Evolutionary conservation across 2,329 filamentous ascomycete species (phyloP).

Genomic region (Bisporella sp.): DNA sequence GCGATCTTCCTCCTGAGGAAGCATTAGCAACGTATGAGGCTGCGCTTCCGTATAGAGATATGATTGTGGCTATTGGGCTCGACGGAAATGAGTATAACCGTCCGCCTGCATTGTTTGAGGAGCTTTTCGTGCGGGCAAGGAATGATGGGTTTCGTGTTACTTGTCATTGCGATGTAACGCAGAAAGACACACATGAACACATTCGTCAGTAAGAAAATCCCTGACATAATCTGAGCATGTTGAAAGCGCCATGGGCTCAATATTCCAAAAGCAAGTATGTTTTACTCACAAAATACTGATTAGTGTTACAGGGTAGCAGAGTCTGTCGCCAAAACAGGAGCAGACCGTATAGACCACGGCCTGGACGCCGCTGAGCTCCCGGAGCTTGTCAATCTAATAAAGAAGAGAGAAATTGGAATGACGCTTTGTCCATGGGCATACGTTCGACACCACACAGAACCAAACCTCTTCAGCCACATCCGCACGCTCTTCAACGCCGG

Average conservation of each 20-base stretch:
- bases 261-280: too few relatives aligned
- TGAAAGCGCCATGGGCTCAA: too few relatives aligned
- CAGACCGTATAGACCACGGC: constrained; percentile 66
- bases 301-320: constrained; percentile 27
- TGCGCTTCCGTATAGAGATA: constrained; percentile 21
- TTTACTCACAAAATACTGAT: too few relatives aligned
- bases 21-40: constrained; percentile 38
- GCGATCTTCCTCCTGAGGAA: constrained; percentile 55
- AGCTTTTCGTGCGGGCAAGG: constrained; percentile 48
- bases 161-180: constrained; percentile 54
- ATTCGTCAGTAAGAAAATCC: constrained; percentile 33
- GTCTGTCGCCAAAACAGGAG: constrained; percentile 45
- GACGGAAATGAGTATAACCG: constrained; percentile 51
- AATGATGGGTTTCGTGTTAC: constrained; percentile 49
- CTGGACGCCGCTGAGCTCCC: constrained; percentile 48
- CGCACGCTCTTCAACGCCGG: constrained; percentile 31
- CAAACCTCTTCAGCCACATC: constrained; percentile 33
- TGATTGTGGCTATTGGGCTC: constrained; percentile 51
- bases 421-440: constrained; percentile 71
- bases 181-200: constrained; percentile 61
- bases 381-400: constrained; percentile 39
- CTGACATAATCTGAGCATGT: too few relatives aligned
- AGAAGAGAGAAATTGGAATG: constrained; percentile 43
- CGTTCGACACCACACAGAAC: constrained; percentile 38
- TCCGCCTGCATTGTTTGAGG: constrained; percentile 49